Percentiles rank a stretch among this genome's conserved stretches.
phyloP scores from a whole-genome alignment of 83 land plant species.

The Diphasiastrum complanatum region DNA sequence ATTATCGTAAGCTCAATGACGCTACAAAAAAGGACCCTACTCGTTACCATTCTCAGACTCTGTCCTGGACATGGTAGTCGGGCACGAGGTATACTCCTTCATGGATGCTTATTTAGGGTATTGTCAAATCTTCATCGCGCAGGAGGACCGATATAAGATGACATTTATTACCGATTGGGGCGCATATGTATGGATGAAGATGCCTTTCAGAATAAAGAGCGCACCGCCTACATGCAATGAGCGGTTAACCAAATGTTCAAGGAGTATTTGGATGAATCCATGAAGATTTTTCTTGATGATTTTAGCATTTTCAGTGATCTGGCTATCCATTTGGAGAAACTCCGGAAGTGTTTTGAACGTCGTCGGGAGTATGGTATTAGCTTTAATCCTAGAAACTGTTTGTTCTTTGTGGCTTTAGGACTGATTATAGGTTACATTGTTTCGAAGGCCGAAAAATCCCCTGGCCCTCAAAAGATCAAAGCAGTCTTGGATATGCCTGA shows the following conservation, averaged over 20 bases:
- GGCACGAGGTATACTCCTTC: no score
- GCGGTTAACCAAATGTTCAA: neutral
- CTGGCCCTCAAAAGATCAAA: neutral
- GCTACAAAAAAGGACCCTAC: no score
- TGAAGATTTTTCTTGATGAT: neutral
- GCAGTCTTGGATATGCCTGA: neutral
- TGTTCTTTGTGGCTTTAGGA: neutral
- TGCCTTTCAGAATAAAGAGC: no score
- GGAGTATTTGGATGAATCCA: neutral
- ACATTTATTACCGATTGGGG: no score
- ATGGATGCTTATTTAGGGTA: no score
- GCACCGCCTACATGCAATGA: constrained; percentile 2
- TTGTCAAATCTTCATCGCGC: no score
- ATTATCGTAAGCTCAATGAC: no score
- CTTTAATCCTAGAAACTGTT: constrained; percentile 1
- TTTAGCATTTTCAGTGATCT: neutral
- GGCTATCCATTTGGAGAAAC: neutral
- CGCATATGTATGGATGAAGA: no score
- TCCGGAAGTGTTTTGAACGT: neutral
- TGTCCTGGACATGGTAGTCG: no score
- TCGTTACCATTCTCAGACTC: no score
- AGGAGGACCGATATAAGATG: no score
- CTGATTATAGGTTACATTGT: neutral
- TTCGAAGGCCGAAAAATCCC: neutral
- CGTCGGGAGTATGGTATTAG: neutral